Percentiles rank a stretch among this genome's conserved stretches.
These are phyloP conservation scores for Solanum gandarillasii DNA, from an alignment of 257 asterid species.

Conservation along the genomic window DNA sequence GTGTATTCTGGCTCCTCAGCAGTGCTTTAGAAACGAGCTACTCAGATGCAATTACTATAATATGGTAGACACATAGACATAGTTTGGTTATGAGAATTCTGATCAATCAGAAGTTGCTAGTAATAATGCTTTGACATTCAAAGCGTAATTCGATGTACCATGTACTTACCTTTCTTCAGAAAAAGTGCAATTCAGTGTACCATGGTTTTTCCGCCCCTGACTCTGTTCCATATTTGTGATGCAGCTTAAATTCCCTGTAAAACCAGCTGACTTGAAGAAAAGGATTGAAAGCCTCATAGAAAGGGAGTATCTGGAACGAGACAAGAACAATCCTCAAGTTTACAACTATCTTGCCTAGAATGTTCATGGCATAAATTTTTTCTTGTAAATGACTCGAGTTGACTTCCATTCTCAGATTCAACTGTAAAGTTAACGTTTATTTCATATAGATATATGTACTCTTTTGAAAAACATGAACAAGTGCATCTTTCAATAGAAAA, in stretches of 20 bases:
- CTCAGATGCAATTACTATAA: neutral
- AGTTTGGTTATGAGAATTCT: neutral
- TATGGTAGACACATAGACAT: neutral
- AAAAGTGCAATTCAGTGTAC: neutral
- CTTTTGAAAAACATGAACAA: neutral
- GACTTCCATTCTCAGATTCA: neutral
- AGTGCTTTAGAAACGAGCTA: neutral
- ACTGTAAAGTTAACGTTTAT: neutral
- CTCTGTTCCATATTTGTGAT: neutral
- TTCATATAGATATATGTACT: neutral
- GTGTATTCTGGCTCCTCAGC: neutral
- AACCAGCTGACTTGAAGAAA: constrained; percentile 96
- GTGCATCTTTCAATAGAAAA: neutral
- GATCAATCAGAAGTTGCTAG: neutral
- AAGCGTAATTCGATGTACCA: neutral
- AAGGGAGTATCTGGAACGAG: constrained; percentile 87
- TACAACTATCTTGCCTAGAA: neutral
- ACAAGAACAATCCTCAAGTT: constrained; percentile 12
- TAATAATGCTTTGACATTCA: neutral
- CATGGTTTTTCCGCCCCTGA: neutral
- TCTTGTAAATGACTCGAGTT: neutral
- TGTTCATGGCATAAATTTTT: neutral
- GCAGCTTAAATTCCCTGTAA: constrained; percentile 95
- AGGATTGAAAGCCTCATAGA: constrained; percentile 94
- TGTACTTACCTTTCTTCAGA: neutral